These are phyloP conservation scores for Aspergillus sp. DNA, from an alignment of 2,329 filamentous ascomycete species.

Conservation along the genomic window DNA sequence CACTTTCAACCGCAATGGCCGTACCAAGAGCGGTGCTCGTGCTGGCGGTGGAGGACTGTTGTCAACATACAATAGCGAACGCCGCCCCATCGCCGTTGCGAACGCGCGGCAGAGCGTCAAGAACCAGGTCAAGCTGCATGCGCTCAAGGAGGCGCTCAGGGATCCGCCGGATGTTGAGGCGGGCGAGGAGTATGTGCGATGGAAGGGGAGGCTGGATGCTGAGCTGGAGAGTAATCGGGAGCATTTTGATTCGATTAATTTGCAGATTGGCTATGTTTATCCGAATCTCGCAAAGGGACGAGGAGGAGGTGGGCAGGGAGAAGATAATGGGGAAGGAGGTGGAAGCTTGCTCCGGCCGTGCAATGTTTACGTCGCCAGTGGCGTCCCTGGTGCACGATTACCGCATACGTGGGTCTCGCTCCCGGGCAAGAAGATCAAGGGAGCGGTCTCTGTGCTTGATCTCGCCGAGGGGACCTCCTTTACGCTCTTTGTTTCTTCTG, in stretches of 20 bases:
- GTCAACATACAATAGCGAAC: conserved; percentile 51
- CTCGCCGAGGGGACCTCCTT: neutral
- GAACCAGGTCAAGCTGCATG: conserved; percentile 51
- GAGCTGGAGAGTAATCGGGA: neutral
- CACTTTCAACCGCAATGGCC: neutral
- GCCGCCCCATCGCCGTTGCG: conserved; percentile 55
- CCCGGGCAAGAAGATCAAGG: neutral
- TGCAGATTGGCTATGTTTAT: conserved; percentile 39
- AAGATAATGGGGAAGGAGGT: conserved; percentile 53
- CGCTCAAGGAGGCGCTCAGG: neutral
- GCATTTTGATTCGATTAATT: conserved; percentile 7
- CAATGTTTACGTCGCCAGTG: conserved; percentile 48
- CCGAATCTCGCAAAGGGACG: too few relatives aligned
- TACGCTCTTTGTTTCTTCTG: neutral
- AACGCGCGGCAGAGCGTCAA: conserved; percentile 55
- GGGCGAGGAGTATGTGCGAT: neutral
- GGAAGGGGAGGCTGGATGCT: conserved; percentile 29
- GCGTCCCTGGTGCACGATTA: conserved; percentile 58
- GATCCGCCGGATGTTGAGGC: neutral
- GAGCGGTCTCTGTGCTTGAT: neutral
- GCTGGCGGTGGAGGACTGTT: conserved; percentile 41
- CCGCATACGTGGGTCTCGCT: conserved; percentile 62
- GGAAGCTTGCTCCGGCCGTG: conserved; percentile 45
- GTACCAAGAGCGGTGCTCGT: neutral
- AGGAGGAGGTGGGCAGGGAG: too few relatives aligned